Evolutionary conservation across 768 basidiomycete species (phyloP).

Genomic region (Termitomyces eurrhizus): DNA sequence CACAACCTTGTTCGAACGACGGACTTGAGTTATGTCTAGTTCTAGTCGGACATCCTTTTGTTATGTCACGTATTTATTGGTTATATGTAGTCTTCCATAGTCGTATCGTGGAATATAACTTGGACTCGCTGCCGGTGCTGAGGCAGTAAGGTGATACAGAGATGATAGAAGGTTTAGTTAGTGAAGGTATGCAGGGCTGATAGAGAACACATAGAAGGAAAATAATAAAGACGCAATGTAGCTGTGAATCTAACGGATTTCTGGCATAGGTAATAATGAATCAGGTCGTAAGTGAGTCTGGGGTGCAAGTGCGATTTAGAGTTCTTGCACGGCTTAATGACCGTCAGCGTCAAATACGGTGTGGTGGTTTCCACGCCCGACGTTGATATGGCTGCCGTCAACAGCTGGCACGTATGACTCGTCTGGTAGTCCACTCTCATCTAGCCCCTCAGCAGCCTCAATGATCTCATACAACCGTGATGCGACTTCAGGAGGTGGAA

Average conservation of each 20-base stretch:
- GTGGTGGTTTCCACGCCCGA: slow-evolving; percentile 41
- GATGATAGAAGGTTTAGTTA: not conserved
- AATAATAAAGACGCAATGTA: not conserved
- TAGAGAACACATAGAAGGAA: not conserved
- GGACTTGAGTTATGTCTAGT: not conserved
- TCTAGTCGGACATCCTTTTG: not conserved
- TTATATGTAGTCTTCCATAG: not conserved
- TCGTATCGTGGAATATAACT: slow-evolving; percentile 4
- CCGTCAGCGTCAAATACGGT: slow-evolving; percentile 80
- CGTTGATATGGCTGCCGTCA: slow-evolving; percentile 52
- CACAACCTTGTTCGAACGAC: slow-evolving; percentile 28
- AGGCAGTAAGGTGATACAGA: not conserved
- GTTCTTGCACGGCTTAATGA: slow-evolving; percentile 21
- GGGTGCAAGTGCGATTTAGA: not conserved
- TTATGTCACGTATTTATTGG: not conserved
- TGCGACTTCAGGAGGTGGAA: slow-evolving; percentile 97
- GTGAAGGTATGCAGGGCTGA: slow-evolving; percentile 1
- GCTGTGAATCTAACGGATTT: not conserved
- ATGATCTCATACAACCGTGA: slow-evolving; percentile 92
- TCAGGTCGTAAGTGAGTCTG: not conserved
- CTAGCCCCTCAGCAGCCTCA: slow-evolving; percentile 91
- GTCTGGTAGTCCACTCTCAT: slow-evolving; percentile 78
- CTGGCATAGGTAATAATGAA: not conserved
- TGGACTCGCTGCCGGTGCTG: not conserved
- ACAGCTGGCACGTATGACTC: slow-evolving; percentile 74